Evolutionary conservation across 768 basidiomycete genomes (phyloP), one percentile per base, ranked within the genome.

Genomic region (Termitomyces sp.): DNA sequence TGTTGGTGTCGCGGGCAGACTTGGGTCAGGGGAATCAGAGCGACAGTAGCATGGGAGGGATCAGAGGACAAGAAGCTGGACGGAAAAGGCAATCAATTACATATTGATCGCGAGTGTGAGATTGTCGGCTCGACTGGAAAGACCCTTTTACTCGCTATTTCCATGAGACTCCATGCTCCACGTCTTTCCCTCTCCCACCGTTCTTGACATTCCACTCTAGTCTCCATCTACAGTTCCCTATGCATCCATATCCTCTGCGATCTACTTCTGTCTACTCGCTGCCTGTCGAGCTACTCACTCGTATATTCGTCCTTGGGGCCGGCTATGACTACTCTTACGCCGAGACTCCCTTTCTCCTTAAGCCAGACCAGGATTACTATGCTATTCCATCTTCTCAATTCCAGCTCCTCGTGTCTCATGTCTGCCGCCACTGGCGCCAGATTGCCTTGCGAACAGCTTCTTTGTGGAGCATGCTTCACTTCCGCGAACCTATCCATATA

Each of bases 271-370:
- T 84, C 54, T 71, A 80, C 64, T 64, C 72, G 6, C 75, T 86
- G 49, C 85, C 85, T 32, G 77, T 82, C 53, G 86, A 88, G 62
- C 73, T 87, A 53, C 72, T 88, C 56, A 71, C 80, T 20, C 72
- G 80, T 45, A 79, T 87, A 22, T 85, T 86, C 68, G 62, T 77
- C 56, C 71, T 84, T n/a, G 83, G 83, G 57, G 72, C 78, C 45
- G 69, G 68, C 32, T 73, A 72, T 54, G 75, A 79, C 56, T 70
- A 76, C 49, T 78, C 77, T 1, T 78, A 79, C 65, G 61, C 67
- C 24, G 70, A 70, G 44, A 77, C 79, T 2, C 80, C 80, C 3
- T 81, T 81, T 62, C 71, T 81, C 32, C 73, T 82, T 66, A 78
- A 78, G 52, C 78, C 80, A 16, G 75, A 75, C 54, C 70, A 77